Evolutionary conservation across 2,329 filamentous ascomycete species (phyloP).

Genomic region (Trichophyton verrucosum): DNA sequence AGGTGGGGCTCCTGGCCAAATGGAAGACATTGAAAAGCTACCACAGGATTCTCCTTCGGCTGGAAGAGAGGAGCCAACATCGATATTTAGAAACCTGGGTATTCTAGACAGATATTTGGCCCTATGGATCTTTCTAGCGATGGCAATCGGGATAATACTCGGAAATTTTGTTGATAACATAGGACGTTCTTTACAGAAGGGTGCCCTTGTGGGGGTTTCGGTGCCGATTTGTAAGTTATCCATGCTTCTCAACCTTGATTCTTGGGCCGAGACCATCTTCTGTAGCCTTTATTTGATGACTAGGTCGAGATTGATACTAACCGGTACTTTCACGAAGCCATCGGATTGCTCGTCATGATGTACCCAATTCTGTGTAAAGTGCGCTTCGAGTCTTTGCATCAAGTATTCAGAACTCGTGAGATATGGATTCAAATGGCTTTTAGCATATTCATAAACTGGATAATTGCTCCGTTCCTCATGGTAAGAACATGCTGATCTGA

Average conservation of each 20-base stretch:
- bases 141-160: slow-evolving; percentile 61
- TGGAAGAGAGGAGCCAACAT: neutral
- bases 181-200: slow-evolving; percentile 52
- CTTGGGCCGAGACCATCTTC: slow-evolving; percentile 11
- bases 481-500: slow-evolving; percentile 29
- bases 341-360: slow-evolving; percentile 84
- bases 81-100: slow-evolving; percentile 39
- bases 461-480: slow-evolving; percentile 73
- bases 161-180: slow-evolving; percentile 60
- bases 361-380: slow-evolving; percentile 87
- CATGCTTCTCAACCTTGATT: slow-evolving; percentile 7
- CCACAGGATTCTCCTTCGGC: neutral
- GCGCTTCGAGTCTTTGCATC: slow-evolving; percentile 60
- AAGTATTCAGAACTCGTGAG: slow-evolving; percentile 46
- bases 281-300: neutral
- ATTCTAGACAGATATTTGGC: slow-evolving; percentile 53
- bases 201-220: slow-evolving; percentile 59
- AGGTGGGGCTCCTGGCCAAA: neutral
- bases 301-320: neutral
- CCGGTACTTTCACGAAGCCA: slow-evolving; percentile 36
- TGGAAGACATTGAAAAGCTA: neutral
- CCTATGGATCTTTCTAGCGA: slow-evolving; percentile 66
- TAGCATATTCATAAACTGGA: slow-evolving; percentile 68
- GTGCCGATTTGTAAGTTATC: slow-evolving; percentile 48
- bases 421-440: slow-evolving; percentile 73